Percentiles rank a stretch among this genome's conserved stretches.
These are phyloP conservation scores for Aspergillus sp. DNA, from an alignment of 2,329 filamentous ascomycete genomes.

Conservation along the genomic window DNA sequence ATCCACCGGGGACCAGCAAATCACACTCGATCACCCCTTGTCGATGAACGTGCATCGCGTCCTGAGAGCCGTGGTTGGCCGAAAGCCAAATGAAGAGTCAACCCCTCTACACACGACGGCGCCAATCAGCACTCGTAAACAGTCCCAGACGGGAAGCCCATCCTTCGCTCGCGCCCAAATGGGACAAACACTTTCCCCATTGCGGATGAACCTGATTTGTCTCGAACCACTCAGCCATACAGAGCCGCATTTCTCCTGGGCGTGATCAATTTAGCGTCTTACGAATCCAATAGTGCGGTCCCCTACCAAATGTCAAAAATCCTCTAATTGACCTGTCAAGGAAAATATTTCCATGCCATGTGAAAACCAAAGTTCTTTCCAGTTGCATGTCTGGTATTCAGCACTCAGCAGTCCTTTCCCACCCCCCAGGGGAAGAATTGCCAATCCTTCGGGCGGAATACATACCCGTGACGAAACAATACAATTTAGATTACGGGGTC, in stretches of 20 bases:
- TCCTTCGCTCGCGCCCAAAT: conserved; percentile 18
- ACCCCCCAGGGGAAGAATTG: not conserved
- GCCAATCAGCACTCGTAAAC: conserved; percentile 19
- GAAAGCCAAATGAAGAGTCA: conserved; percentile 20
- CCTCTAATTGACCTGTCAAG: conserved; percentile 1
- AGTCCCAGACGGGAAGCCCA: conserved; percentile 17
- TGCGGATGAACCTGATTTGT: conserved; percentile 13
- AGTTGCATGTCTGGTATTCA: too few relatives aligned
- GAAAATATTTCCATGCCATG: conserved; percentile 7
- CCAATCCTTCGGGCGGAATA: not conserved
- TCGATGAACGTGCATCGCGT: conserved; percentile 20
- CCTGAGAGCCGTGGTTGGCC: conserved; percentile 17
- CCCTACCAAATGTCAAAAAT: conserved; percentile 4
- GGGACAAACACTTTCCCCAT: conserved; percentile 19
- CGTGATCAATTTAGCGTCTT: conserved; percentile 9
- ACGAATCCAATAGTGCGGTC: conserved; percentile 2
- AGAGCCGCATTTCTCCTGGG: conserved; percentile 20
- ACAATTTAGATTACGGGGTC: conserved; percentile 1
- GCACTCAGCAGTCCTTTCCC: not conserved
- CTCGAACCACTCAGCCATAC: conserved; percentile 11
- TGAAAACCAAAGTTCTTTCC: not conserved
- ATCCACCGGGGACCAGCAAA: conserved; percentile 6
- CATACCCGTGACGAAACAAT: not conserved
- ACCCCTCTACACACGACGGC: conserved; percentile 8
- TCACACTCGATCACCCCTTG: conserved; percentile 9